A percentile compares a stretch with the other conserved stretches of the same genome.
Evolutionary conservation across 345 rosid species (phyloP).

Genomic region (Rhodamnia rubescens): DNA sequence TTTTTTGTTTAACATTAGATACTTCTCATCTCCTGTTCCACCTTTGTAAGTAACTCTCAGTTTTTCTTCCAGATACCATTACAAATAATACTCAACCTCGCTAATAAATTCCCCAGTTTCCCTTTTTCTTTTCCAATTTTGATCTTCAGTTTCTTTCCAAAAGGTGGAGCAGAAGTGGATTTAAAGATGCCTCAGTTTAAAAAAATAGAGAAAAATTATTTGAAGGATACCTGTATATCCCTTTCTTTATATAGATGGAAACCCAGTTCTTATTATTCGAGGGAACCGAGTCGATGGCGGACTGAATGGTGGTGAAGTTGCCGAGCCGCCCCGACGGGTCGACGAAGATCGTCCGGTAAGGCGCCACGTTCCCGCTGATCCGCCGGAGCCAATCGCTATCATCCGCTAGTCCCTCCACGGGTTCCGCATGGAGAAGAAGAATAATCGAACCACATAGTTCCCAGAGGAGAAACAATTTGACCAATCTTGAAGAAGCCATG

Average conservation of each 20-base stretch:
- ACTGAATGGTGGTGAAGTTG: constrained; percentile 41
- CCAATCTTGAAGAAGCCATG: background rate
- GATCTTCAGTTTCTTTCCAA: background rate
- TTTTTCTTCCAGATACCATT: background rate
- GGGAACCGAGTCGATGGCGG: constrained; percentile 56
- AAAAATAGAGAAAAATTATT: background rate
- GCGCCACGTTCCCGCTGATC: background rate
- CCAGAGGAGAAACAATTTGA: background rate
- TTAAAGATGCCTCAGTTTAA: background rate
- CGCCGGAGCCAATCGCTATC: background rate
- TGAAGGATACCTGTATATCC: constrained; percentile 38
- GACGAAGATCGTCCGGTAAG: constrained; percentile 10
- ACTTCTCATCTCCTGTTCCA: background rate
- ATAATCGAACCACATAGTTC: background rate
- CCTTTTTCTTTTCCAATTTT: background rate
- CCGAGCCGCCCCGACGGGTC: constrained; percentile 37
- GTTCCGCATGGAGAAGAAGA: background rate
- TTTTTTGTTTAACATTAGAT: background rate
- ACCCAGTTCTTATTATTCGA: constrained; percentile 36
- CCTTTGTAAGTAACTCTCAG: background rate
- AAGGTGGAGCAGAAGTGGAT: background rate
- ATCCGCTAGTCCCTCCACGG: background rate
- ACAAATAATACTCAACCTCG: background rate
- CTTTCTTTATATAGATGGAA: constrained; percentile 38
- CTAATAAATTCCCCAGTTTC: background rate